These are phyloP conservation scores for Pachyrhizus erosus DNA, from an alignment of 306 rosid species.

Conservation along the genomic window DNA sequence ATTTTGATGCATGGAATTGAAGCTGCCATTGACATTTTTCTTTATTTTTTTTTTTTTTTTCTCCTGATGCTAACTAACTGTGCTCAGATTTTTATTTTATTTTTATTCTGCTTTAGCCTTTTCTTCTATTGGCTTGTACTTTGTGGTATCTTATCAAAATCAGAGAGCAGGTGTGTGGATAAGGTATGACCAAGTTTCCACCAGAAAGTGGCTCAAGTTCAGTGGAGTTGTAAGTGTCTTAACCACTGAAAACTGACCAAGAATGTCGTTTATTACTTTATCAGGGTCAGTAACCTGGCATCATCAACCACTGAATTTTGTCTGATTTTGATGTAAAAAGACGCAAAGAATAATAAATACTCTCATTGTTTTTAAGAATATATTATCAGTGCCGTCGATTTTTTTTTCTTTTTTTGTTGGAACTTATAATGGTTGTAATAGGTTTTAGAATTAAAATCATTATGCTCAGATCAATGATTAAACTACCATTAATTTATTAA, in stretches of 20 bases:
- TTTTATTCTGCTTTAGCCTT: background rate
- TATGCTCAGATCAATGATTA: background rate
- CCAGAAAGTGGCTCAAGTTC: conserved; percentile 23
- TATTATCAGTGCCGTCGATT: no score
- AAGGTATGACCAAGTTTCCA: conserved; percentile 67
- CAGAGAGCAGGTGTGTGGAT: conserved; percentile 61
- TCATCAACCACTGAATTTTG: conserved; percentile 23
- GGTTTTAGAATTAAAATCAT: background rate
- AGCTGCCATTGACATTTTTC: conserved; percentile 75
- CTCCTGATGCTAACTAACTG: conserved; percentile 4
- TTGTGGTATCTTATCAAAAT: conserved; percentile 56
- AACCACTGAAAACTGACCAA: conserved; percentile 26
- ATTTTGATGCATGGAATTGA: conserved; percentile 69
- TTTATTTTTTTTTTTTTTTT: conserved; percentile 45
- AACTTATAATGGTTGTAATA: background rate
- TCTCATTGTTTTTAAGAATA: no score
- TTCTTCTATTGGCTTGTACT: conserved; percentile 54
- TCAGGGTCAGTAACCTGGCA: background rate
- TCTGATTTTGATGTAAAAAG: background rate
- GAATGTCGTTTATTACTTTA: conserved; percentile 26
- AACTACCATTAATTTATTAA: background rate
- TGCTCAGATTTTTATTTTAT: background rate
- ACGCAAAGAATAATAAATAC: background rate
- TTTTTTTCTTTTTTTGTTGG: background rate
- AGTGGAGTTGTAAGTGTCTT: background rate